Base-by-base conservation (phyloP, 495 filamentous ascomycete species). In the Staphylotrichum tortipilum region DNA sequence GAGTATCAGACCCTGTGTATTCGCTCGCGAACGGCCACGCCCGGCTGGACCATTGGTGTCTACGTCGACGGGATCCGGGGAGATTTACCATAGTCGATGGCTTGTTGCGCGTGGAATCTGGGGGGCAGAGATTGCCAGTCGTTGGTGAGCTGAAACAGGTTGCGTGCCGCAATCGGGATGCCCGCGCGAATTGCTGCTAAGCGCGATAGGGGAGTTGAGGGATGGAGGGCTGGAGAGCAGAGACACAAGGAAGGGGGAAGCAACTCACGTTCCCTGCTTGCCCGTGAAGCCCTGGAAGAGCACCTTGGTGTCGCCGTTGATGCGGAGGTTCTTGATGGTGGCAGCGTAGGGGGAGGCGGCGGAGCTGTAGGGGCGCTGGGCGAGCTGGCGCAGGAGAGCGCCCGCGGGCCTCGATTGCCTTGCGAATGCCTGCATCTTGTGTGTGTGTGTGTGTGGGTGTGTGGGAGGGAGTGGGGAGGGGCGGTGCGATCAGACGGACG, bases 201-300 rank as follows among this genome's bases (percentile, higher is more conserved):
- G 19, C 24, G 40, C 52, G 49, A 44, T 29, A 14, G 44, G 49
- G 53, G 64, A 38, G 37, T 57, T 53, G 47, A 28, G 23, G 35
- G 42, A 15, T 34, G 33, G 46, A 29, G 57, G 33, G 38, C 47
- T 36, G 7, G 41, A 7, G 46, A 14, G 26, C 15, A 31, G 35
- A 30, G 35, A 31, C 39, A 17, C 34, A 24, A 34, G 17, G 21
- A 12, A 17, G 2, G 10, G 37, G 14, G n/a, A 7, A 7, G 24
- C 1, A 11, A 88, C 90, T 74, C 72, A 96, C 90, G 88, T 91
- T 87, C 92, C 91, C 76, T 98, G 92, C 76, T 86, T 94, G 63
- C 92, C 92, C 11, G 92, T 99, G 70, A 99, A 97, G 47, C 92
- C 92, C 73, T 99, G 92, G 77, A 79, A 99, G 59, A 99, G 75